A percentile compares a stretch with the other conserved stretches of the same genome.
Conservation (phyloP, 1,139 yeast genomes). For the Pichia sp. region DNA sequence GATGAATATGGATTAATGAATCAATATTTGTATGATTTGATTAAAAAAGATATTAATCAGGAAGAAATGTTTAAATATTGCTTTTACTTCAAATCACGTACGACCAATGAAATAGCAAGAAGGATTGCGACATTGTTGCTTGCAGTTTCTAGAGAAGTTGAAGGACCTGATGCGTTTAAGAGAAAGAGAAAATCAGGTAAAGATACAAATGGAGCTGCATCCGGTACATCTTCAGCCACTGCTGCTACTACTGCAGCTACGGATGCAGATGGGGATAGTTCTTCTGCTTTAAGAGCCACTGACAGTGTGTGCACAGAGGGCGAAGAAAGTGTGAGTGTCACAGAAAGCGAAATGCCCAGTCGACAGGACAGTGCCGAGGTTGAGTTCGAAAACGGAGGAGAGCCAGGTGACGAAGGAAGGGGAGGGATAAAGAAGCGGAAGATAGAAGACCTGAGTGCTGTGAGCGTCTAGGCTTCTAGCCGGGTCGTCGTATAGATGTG, state of each 20-base stretch:
- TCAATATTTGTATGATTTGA: constrained; percentile 64
- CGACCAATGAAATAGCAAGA: constrained; percentile 77
- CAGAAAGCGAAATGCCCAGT: constrained; percentile 17
- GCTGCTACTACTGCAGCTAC: too few relatives aligned
- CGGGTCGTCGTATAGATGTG: too few relatives aligned
- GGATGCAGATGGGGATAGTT: too few relatives aligned
- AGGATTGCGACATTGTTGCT: constrained; percentile 74
- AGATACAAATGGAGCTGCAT: too few relatives aligned
- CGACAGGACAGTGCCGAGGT: constrained; percentile 25
- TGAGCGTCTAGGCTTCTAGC: too few relatives aligned
- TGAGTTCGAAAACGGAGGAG: not conserved
- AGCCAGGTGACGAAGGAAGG: not conserved
- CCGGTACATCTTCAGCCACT: too few relatives aligned
- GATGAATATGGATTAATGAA: constrained; percentile 71
- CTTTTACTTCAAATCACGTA: constrained; percentile 82
- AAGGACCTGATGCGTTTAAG: constrained; percentile 51
- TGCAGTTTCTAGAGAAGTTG: constrained; percentile 75
- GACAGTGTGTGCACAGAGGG: too few relatives aligned
- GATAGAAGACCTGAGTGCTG: constrained; percentile 5
- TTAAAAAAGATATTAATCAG: constrained; percentile 66
- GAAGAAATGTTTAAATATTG: constrained; percentile 81
- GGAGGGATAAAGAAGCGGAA: constrained; percentile 2
- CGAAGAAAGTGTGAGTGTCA: not conserved
- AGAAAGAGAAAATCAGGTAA: constrained; percentile 27
- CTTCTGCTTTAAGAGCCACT: too few relatives aligned